phyloP scores from a whole-genome alignment of 23 red algal species.

The Rhodosorus marinus region DNA sequence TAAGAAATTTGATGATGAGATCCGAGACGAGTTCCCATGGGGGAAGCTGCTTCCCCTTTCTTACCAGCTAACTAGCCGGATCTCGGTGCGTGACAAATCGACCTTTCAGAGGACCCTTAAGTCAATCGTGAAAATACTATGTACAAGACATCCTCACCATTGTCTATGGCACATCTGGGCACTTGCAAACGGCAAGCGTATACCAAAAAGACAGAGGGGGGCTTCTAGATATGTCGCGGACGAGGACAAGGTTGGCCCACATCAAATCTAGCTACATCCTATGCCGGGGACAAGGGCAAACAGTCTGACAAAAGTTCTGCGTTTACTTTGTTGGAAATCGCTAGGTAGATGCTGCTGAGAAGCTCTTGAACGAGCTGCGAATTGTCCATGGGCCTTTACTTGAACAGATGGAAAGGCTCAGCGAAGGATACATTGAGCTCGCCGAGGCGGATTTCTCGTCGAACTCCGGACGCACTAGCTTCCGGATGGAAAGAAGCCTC shows the following conservation, averaged over 20 bases:
- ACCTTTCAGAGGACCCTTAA: too few relatives aligned
- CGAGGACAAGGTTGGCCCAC: constrained; percentile 32
- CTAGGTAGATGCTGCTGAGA: constrained; percentile 32
- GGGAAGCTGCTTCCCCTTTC: too few relatives aligned
- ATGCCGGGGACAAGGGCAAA: constrained; percentile 6
- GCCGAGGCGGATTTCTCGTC: neutral
- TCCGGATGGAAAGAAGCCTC: neutral
- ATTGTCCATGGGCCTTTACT: neutral
- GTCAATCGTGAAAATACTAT: too few relatives aligned
- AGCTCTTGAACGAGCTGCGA: neutral
- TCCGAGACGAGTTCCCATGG: too few relatives aligned
- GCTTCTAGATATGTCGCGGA: constrained; percentile 15
- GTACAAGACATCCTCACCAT: constrained; percentile 37
- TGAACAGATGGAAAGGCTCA: neutral
- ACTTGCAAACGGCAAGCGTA: constrained; percentile 28
- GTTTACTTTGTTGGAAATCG: constrained; percentile 15
- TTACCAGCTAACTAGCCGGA: too few relatives aligned
- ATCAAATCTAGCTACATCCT: constrained; percentile 7
- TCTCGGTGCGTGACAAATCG: too few relatives aligned
- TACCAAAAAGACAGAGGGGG: constrained; percentile 8
- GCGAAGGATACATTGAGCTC: constrained; percentile 6
- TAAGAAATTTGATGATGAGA: too few relatives aligned
- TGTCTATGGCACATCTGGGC: constrained; percentile 46
- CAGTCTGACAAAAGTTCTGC: constrained; percentile 9
- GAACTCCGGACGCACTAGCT: neutral